These are phyloP conservation scores for Phytophthora foliorum DNA, from an alignment of 352 stramenopile species.

Conservation along the genomic window DNA sequence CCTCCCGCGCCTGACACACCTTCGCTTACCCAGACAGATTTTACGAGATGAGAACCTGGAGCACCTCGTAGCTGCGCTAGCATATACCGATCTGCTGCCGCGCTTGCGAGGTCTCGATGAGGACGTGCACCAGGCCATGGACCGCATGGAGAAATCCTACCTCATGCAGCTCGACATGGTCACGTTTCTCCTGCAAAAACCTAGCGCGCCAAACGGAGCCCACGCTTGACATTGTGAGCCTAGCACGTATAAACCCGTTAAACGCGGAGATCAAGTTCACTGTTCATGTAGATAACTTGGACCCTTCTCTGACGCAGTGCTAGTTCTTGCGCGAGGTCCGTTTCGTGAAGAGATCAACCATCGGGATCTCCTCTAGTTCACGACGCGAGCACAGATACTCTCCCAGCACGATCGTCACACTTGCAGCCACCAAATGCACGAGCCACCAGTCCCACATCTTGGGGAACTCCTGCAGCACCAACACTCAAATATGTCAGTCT, in stretches of 20 bases:
- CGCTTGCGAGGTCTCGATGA: constrained; percentile 65
- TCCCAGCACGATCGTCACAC: constrained; percentile 84
- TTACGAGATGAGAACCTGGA: constrained; percentile 80
- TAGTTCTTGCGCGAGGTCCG: constrained; percentile 57
- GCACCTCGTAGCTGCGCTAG: constrained; percentile 76
- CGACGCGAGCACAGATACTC: constrained; percentile 90
- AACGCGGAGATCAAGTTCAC: constrained; percentile 16
- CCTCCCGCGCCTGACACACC: constrained; percentile 65
- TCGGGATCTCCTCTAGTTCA: constrained; percentile 90
- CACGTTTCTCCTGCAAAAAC: constrained; percentile 59
- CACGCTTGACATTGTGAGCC: neutral
- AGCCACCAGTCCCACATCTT: constrained; percentile 92
- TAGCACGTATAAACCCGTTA: constrained; percentile 3
- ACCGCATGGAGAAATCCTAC: constrained; percentile 79
- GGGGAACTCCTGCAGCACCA: constrained; percentile 73
- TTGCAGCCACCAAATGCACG: constrained; percentile 71
- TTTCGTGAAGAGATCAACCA: constrained; percentile 89
- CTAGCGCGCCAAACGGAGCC: constrained; percentile 1
- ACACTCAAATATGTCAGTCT: neutral
- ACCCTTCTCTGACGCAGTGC: neutral
- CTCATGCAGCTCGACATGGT: constrained; percentile 77
- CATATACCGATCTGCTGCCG: constrained; percentile 59
- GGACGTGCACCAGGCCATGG: constrained; percentile 65
- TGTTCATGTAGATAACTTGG: constrained; percentile 15
- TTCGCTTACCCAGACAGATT: constrained; percentile 71